Percentiles rank a stretch among this genome's conserved stretches.
These are phyloP conservation scores for Lycium ferocissimum DNA, from an alignment of 257 asterid species.

Conservation along the genomic window DNA sequence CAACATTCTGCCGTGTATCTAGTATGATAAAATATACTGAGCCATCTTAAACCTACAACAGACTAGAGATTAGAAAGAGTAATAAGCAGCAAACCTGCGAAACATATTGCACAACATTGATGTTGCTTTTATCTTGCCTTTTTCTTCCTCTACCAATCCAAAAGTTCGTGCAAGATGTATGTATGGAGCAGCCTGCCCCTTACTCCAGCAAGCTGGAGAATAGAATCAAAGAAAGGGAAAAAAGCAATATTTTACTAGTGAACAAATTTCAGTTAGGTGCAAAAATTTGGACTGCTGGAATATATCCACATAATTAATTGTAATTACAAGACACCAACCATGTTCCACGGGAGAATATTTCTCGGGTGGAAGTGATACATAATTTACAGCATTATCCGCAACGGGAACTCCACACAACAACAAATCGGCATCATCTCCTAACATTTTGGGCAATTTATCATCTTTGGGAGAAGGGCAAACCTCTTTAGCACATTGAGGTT, in stretches of 20 bases:
- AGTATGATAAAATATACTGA: not conserved
- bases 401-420: slow-evolving; percentile 36
- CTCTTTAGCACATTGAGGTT: slow-evolving; percentile 45
- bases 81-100: slow-evolving; percentile 65
- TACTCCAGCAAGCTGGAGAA: slow-evolving; percentile 85
- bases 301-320: not conserved
- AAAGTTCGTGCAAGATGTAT: slow-evolving; percentile 84
- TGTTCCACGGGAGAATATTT: slow-evolving; percentile 71
- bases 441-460: slow-evolving; percentile 42
- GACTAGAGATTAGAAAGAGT: not conserved
- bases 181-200: slow-evolving; percentile 86
- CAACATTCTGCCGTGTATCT: not conserved
- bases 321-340: slow-evolving; percentile 56
- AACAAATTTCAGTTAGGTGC: slow-evolving; percentile 4
- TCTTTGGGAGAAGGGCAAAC: slow-evolving; percentile 47
- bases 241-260: not conserved
- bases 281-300: not conserved
- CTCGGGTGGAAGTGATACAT: slow-evolving; percentile 72
- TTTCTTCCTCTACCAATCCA: slow-evolving; percentile 82
- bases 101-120: slow-evolving; percentile 94
- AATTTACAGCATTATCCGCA: slow-evolving; percentile 47
- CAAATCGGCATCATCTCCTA: slow-evolving; percentile 45
- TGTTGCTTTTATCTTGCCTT: slow-evolving; percentile 85
- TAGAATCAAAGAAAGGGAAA: slow-evolving; percentile 9
- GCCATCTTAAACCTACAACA: not conserved